These are phyloP conservation scores for Pseudocercospora fuligena DNA, from an alignment of 2,329 filamentous ascomycete genomes.

Conservation along the genomic window DNA sequence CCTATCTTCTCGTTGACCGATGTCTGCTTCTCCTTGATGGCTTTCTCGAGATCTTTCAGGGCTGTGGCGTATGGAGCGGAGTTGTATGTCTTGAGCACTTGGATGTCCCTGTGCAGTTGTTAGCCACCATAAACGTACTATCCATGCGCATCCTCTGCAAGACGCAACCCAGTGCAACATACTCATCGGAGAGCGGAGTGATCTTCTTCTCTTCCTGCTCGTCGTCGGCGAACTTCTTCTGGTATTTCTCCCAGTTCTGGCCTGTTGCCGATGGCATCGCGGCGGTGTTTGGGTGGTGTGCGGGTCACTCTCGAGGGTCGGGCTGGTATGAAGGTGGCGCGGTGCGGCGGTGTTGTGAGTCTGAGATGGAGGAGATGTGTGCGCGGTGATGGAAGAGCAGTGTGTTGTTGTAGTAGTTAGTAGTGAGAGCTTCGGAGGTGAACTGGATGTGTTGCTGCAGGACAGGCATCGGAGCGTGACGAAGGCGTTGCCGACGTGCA, in stretches of 20 bases:
- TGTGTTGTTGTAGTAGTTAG: background rate
- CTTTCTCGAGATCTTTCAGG: slow-evolving; percentile 96
- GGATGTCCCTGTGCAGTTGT: slow-evolving; percentile 76
- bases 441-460: slow-evolving; percentile 2
- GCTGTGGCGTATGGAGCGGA: slow-evolving; percentile 92
- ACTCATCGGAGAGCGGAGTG: slow-evolving; percentile 95
- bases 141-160: background rate
- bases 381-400: background rate
- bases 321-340: background rate
- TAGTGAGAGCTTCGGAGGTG: background rate
- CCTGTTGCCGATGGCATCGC: slow-evolving; percentile 92
- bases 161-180: slow-evolving; percentile 47
- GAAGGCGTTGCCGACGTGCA: background rate
- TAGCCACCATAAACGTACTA: slow-evolving; percentile 9
- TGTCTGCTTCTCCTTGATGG: slow-evolving; percentile 98
- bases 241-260: slow-evolving; percentile 96
- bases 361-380: background rate
- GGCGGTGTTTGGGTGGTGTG: slow-evolving; percentile 5
- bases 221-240: slow-evolving; percentile 95
- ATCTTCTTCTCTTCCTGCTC: slow-evolving; percentile 99
- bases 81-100: slow-evolving; percentile 98
- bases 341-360: background rate
- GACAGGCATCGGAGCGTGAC: background rate
- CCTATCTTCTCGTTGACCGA: slow-evolving; percentile 99
- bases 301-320: background rate